phyloP scores from a whole-genome alignment of 2,329 filamentous ascomycete genomes.

The Corinectria fuckeliana region DNA sequence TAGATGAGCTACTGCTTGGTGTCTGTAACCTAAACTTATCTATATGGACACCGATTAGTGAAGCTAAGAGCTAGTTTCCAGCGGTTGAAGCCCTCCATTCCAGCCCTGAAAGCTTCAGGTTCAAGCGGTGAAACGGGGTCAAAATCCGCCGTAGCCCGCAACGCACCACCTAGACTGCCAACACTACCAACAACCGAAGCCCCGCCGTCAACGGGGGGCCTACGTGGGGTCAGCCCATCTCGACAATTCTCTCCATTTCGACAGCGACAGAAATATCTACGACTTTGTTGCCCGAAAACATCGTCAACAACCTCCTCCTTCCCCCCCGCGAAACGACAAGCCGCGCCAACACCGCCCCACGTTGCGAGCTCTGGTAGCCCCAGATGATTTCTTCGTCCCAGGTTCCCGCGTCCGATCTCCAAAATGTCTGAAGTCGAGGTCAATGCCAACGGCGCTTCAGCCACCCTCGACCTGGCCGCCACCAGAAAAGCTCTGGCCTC shows the following conservation, averaged over 20 bases:
- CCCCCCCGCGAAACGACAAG: conserved; percentile 19
- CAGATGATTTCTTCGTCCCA: conserved; percentile 42
- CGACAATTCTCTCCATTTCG: conserved; percentile 27
- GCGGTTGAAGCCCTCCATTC: not conserved
- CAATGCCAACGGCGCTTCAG: conserved; percentile 52
- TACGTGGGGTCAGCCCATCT: conserved; percentile 25
- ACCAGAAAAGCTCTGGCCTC: conserved; percentile 61
- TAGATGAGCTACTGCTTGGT: no score
- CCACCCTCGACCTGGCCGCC: conserved; percentile 57
- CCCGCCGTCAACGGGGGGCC: conserved; percentile 1
- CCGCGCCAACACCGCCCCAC: conserved; percentile 21
- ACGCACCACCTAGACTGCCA: not conserved
- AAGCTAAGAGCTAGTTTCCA: not conserved
- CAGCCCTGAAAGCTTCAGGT: not conserved
- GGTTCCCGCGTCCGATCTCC: conserved; percentile 31
- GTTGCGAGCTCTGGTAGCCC: conserved; percentile 40
- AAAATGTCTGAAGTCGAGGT: conserved; percentile 46
- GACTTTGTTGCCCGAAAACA: conserved; percentile 20
- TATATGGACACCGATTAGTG: not conserved
- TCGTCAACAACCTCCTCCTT: not conserved
- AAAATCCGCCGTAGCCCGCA: not conserved
- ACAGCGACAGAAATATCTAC: conserved; percentile 23
- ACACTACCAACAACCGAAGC: conserved; percentile 12
- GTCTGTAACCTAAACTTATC: not conserved
- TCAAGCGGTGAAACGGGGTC: conserved; percentile 13